Percentiles rank a stretch among this genome's conserved stretches.
Evolutionary conservation across 306 rosid species (phyloP).

Genomic region (Betula pendula): DNA sequence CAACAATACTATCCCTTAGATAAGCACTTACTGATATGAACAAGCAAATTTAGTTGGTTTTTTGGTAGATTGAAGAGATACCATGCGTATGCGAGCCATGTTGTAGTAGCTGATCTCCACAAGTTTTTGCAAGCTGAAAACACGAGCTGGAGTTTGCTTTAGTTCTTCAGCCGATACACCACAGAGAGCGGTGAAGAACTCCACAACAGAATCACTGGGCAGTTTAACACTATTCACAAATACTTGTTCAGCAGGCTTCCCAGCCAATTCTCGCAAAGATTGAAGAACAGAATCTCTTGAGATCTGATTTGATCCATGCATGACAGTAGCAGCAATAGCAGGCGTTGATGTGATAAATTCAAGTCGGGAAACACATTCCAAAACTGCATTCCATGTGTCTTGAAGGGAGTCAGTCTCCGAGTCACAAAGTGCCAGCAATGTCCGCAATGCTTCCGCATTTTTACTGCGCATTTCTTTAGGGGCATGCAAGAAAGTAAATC

Average conservation of each 20-base stretch:
- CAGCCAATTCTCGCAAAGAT: conserved; percentile 86
- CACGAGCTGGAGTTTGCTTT: conserved; percentile 94
- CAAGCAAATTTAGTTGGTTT: conserved; percentile 21
- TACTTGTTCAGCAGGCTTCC: conserved; percentile 95
- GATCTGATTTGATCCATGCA: conserved; percentile 97
- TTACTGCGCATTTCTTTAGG: conserved; percentile 99
- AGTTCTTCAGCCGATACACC: conserved; percentile 99
- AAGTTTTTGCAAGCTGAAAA: conserved; percentile 98
- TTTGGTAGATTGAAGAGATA: conserved; percentile 38
- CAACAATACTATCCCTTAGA: conserved; percentile 2
- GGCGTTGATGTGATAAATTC: conserved; percentile 87
- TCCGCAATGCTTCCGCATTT: conserved; percentile 92
- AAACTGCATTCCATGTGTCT: conserved; percentile 99
- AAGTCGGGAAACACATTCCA: conserved; percentile 97
- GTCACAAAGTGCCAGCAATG: conserved; percentile 73
- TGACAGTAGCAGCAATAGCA: conserved; percentile 78
- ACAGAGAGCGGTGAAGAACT: conserved; percentile 94
- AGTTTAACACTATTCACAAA: conserved; percentile 92
- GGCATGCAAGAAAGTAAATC: conserved; percentile 98
- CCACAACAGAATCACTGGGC: conserved; percentile 95
- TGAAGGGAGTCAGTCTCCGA: conserved; percentile 81
- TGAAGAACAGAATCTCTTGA: conserved; percentile 94
- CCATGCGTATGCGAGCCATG: conserved; percentile 99
- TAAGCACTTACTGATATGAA: conserved; percentile 9
- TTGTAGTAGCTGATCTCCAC: conserved; percentile 98